Evolutionary conservation across 345 rosid species (phyloP).

Genomic region (Erysimum cheiranthoides): DNA sequence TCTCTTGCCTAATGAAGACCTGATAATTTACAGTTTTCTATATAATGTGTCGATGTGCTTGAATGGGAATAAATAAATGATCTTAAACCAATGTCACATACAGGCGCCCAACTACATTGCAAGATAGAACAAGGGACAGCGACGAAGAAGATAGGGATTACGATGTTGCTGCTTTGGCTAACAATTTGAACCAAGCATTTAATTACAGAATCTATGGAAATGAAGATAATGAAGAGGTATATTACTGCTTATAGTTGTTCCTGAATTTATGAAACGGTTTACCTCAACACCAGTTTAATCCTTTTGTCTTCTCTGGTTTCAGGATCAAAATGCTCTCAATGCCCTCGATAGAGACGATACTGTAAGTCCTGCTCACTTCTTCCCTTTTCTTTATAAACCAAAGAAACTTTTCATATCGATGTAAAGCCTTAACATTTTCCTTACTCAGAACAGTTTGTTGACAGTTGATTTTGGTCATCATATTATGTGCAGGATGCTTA

Average conservation of each 20-base stretch:
- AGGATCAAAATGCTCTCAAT: conserved; percentile 72
- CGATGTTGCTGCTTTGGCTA: conserved; percentile 95
- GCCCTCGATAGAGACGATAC: conserved; percentile 81
- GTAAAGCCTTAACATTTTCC: conserved; percentile 4
- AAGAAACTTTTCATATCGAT: background rate
- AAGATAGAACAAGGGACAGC: conserved; percentile 91
- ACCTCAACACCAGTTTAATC: conserved; percentile 14
- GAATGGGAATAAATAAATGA: background rate
- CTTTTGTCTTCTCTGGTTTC: conserved; percentile 38
- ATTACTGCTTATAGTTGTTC: background rate
- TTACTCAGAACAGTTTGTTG: conserved; percentile 1
- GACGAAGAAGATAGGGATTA: conserved; percentile 93
- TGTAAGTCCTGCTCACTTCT: conserved; percentile 49
- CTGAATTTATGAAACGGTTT: background rate
- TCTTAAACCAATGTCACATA: conserved; percentile 35
- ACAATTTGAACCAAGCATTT: conserved; percentile 88
- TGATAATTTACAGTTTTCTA: background rate
- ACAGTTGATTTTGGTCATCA: conserved; percentile 1
- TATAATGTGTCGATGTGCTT: background rate
- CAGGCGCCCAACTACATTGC: conserved; percentile 95
- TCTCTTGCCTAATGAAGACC: background rate
- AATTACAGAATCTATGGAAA: conserved; percentile 90
- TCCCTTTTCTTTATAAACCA: background rate
- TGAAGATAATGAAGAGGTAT: conserved; percentile 83
- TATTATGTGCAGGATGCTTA: conserved; percentile 74